Evolutionary conservation across 75 land plant species (phyloP).

Genomic region (Selaginella moellendorffii): DNA sequence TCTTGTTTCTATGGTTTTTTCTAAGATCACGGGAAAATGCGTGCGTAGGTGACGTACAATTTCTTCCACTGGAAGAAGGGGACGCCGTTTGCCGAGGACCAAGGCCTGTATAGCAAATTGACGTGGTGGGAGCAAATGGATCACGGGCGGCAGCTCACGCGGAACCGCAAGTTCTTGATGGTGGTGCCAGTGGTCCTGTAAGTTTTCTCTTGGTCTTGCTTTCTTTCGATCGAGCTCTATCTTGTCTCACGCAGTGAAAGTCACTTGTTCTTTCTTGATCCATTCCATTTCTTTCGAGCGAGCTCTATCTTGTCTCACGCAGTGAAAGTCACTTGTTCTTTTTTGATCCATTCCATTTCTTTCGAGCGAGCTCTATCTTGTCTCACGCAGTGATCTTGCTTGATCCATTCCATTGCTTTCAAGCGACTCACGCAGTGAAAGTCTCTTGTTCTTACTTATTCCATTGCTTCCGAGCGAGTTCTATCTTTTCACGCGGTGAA

Average conservation of each 20-base stretch:
- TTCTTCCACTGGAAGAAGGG: constrained; percentile 89
- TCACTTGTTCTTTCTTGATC: background rate
- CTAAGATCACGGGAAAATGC: background rate
- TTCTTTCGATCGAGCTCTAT: background rate
- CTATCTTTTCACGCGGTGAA: no score
- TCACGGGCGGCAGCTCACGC: constrained; percentile 74
- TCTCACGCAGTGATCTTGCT: background rate
- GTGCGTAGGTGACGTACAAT: constrained; percentile 50
- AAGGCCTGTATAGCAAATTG: constrained; percentile 61
- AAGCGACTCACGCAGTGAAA: background rate
- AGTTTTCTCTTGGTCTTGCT: background rate
- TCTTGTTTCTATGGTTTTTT: background rate
- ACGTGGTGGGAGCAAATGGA: constrained; percentile 95
- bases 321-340: no score
- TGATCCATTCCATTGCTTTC: background rate
- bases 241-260: background rate
- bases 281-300: background rate
- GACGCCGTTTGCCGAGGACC: constrained; percentile 82
- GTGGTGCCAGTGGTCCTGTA: constrained; percentile 84
- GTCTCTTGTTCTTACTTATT: constrained; percentile 6
- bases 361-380: background rate
- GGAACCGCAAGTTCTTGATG: constrained; percentile 71
- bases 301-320: background rate
- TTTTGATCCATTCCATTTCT: background rate
- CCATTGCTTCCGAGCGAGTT: background rate